phyloP scores from a whole-genome alignment of 2,329 filamentous ascomycete species.

The Fusarium clavum region DNA sequence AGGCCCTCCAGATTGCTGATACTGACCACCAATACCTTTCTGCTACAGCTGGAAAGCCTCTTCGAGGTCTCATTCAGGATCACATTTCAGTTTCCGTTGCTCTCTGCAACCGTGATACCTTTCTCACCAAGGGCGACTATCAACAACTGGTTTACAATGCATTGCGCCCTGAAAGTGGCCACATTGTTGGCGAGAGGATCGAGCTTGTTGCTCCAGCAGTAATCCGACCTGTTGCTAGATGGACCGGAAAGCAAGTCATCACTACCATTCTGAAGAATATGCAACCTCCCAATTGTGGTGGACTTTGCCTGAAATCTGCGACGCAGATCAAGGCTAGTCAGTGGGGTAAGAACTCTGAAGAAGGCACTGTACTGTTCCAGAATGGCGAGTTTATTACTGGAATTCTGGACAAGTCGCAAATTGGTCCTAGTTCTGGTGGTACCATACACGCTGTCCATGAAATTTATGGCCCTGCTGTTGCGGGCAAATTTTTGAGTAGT shows the following conservation, averaged over 20 bases:
- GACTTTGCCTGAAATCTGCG: constrained; percentile 82
- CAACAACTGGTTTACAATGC: constrained; percentile 94
- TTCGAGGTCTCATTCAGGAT: constrained; percentile 97
- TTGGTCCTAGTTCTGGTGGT: constrained; percentile 87
- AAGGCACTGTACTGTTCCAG: constrained; percentile 83
- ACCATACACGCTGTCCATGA: constrained; percentile 94
- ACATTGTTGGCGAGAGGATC: constrained; percentile 85
- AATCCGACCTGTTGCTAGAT: constrained; percentile 81
- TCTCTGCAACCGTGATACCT: constrained; percentile 90
- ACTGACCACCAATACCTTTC: constrained; percentile 98
- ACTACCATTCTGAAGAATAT: constrained; percentile 95
- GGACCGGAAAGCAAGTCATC: constrained; percentile 97
- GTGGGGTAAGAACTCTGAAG: constrained; percentile 83
- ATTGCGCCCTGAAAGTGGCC: constrained; percentile 87
- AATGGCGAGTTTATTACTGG: constrained; percentile 90
- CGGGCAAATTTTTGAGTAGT: constrained; percentile 88
- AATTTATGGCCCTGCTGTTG: constrained; percentile 86
- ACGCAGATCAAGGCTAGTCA: constrained; percentile 81
- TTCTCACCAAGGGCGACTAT: constrained; percentile 89
- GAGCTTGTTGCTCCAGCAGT: constrained; percentile 84
- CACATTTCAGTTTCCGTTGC: constrained; percentile 95
- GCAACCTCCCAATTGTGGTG: constrained; percentile 78
- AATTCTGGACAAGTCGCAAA: constrained; percentile 95
- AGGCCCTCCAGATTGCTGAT: constrained; percentile 92
- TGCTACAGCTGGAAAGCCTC: constrained; percentile 89